These are phyloP conservation scores for Wallemia ichthyophaga DNA, from an alignment of 1,284 basidiomycete genomes.

Conservation along the genomic window DNA sequence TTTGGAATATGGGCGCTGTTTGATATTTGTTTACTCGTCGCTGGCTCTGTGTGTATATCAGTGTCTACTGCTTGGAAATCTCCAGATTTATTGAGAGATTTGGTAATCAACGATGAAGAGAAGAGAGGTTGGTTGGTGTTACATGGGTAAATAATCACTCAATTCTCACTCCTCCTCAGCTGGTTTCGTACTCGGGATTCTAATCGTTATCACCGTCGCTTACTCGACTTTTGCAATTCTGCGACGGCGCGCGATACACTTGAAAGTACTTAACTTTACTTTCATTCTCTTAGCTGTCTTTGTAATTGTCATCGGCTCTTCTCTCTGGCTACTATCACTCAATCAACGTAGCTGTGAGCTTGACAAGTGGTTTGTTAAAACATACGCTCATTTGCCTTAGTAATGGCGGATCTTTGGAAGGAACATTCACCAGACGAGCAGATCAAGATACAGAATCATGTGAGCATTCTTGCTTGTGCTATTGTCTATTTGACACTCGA, in stretches of 20 bases:
- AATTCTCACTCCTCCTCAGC: constrained; percentile 17
- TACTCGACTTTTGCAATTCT: constrained; percentile 37
- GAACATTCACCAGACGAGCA: constrained; percentile 21
- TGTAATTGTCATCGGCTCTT: constrained; percentile 6
- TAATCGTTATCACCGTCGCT: constrained; percentile 32
- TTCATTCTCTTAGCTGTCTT: constrained; percentile 25
- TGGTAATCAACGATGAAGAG: neutral
- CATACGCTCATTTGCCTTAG: neutral
- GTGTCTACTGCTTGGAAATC: neutral
- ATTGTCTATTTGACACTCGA: constrained; percentile 20
- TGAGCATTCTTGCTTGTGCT: constrained; percentile 13
- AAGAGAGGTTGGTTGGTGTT: neutral
- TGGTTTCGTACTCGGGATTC: constrained; percentile 34
- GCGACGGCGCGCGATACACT: constrained; percentile 32
- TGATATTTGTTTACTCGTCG: neutral
- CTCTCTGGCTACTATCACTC: constrained; percentile 47
- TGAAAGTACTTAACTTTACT: constrained; percentile 30
- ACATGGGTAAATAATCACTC: no score
- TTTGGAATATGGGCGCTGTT: neutral
- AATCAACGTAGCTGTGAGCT: constrained; percentile 32
- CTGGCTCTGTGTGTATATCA: neutral
- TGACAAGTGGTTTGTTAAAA: constrained; percentile 12
- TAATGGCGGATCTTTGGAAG: constrained; percentile 19
- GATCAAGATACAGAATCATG: constrained; percentile 36
- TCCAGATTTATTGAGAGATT: neutral